Evolutionary conservation across 1,284 basidiomycete species (phyloP).

Genomic region (Cutaneotrichosporon sp.): DNA sequence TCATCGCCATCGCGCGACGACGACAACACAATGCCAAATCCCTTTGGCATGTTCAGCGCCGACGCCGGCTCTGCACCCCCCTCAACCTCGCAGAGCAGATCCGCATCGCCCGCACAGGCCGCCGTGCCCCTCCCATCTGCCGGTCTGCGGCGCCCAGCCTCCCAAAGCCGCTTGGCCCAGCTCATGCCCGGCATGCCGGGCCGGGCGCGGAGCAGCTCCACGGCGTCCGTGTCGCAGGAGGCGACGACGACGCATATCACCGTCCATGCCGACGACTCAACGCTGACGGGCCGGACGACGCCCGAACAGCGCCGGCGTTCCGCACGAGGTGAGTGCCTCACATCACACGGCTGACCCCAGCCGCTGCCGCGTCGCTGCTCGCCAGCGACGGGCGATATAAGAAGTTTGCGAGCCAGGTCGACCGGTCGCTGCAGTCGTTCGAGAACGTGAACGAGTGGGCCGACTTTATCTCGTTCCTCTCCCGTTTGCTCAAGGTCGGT

Average conservation of each 20-base stretch:
- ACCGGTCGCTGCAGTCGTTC: conserved; percentile 86
- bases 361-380: conserved; percentile 35
- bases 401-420: conserved; percentile 87
- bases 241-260: conserved; percentile 20
- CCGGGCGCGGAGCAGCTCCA: conserved; percentile 32
- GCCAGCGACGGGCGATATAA: conserved; percentile 82
- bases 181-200: conserved; percentile 32
- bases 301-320: conserved; percentile 38
- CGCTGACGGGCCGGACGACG: conserved; percentile 32
- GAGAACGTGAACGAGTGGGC: conserved; percentile 99
- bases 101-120: conserved; percentile 19
- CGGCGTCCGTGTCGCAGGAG: conserved; percentile 24
- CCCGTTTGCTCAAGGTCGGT: conserved; percentile 83
- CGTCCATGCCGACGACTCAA: conserved; percentile 27
- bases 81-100: conserved; percentile 5
- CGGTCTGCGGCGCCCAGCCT: conserved; percentile 30
- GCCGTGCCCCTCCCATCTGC: background rate
- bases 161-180: conserved; percentile 33
- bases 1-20: background rate
- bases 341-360: conserved; percentile 11
- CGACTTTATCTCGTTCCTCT: conserved; percentile 96
- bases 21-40: conserved; percentile 8
- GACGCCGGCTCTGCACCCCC: background rate
- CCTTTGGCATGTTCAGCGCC: conserved; percentile 5
- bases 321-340: conserved; percentile 30